Conservation (phyloP, 1,284 basidiomycete species). For the Puccinia triticina region DNA sequence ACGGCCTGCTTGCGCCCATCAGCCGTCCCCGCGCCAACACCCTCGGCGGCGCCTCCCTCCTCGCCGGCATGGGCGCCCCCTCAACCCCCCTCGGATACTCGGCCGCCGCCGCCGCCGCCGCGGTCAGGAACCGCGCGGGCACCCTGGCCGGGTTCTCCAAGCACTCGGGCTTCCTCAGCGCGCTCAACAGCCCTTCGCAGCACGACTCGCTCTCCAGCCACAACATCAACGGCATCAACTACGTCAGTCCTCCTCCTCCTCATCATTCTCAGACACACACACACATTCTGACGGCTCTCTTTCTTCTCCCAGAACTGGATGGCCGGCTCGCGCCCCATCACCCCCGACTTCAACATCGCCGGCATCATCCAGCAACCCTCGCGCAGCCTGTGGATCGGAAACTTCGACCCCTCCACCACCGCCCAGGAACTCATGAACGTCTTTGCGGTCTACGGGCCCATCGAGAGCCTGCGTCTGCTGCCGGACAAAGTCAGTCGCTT, state of each 20-base stretch:
- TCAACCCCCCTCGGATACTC: not conserved
- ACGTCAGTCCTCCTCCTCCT: constrained; percentile 18
- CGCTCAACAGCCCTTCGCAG: constrained; percentile 4
- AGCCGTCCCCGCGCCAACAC: constrained; percentile 40
- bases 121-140: constrained; percentile 39
- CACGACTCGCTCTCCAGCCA: constrained; percentile 3
- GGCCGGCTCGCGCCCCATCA: constrained; percentile 42
- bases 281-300: not conserved
- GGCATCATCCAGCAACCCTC: constrained; percentile 74
- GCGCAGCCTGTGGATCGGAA: constrained; percentile 95
- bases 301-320: constrained; percentile 38
- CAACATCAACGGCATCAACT: constrained; percentile 16
- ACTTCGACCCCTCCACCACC: constrained; percentile 87
- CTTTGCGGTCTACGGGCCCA: constrained; percentile 93
- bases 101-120: constrained; percentile 22
- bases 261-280: too few relatives aligned
- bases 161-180: constrained; percentile 29
- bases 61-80: constrained; percentile 12
- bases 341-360: constrained; percentile 34
- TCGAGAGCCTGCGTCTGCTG: constrained; percentile 87
- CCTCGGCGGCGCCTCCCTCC: constrained; percentile 34
- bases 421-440: constrained; percentile 91
- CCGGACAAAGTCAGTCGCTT: constrained; percentile 79
- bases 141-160: constrained; percentile 36
- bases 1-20: constrained; percentile 17